These are phyloP conservation scores for Chrysochromulina tobinii DNA, from an alignment of 78 protist species.

Conservation along the genomic window DNA sequence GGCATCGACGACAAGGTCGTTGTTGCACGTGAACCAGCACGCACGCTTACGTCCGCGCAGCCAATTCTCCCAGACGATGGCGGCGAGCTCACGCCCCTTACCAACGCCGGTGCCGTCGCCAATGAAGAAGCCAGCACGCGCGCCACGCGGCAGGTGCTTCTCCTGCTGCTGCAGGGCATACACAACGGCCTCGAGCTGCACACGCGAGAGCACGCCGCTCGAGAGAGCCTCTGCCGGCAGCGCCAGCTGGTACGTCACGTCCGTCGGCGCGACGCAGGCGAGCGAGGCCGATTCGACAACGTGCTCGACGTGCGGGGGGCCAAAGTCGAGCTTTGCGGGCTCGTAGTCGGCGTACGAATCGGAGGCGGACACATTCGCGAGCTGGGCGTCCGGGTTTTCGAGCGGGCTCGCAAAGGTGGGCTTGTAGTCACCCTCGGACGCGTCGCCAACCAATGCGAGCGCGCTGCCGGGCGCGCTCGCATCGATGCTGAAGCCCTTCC, in stretches of 20 bases:
- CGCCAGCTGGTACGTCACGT: background rate
- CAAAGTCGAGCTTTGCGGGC: too few species aligned
- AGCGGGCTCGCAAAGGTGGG: too few species aligned
- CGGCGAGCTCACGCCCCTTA: conserved; percentile 7
- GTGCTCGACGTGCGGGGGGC: background rate
- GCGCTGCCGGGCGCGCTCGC: too few species aligned
- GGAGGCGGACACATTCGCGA: too few species aligned
- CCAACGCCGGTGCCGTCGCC: conserved; percentile 27
- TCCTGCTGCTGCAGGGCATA: conserved; percentile 23
- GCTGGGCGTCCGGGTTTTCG: too few species aligned
- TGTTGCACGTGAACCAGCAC: background rate
- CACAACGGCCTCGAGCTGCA: conserved; percentile 33
- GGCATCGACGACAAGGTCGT: background rate
- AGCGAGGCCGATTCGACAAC: background rate
- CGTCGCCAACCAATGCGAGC: too few species aligned
- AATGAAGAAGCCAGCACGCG: background rate
- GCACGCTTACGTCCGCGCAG: background rate
- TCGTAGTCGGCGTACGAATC: too few species aligned
- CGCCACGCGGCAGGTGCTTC: background rate
- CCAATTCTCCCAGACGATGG: background rate
- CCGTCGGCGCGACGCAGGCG: background rate
- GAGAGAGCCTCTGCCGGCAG: background rate
- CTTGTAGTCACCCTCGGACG: too few species aligned
- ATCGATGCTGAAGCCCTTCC: too few species aligned
- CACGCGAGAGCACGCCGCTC: conserved; percentile 10